Conservation (phyloP, 306 rosid genomes). For the Morella rubra region DNA sequence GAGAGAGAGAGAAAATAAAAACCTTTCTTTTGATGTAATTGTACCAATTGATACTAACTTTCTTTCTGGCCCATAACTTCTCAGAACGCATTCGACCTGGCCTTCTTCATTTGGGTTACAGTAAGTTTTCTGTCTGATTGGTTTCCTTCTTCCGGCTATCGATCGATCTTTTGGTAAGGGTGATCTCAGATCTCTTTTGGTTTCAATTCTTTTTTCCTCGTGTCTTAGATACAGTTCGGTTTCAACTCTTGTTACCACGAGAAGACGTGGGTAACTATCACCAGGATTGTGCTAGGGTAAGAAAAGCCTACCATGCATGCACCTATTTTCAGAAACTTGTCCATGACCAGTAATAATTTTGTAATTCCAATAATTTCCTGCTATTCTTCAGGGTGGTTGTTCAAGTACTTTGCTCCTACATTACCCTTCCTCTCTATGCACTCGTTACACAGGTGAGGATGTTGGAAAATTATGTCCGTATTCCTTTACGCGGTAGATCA, state of each 20-base stretch:
- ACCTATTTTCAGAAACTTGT: not conserved
- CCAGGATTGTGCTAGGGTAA: conserved; percentile 35
- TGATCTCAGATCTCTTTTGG: too few relatives aligned
- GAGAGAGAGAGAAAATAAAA: too few relatives aligned
- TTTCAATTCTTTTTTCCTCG: not conserved
- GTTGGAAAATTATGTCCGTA: not conserved
- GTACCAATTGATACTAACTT: not conserved
- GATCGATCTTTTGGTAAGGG: too few relatives aligned
- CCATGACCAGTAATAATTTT: too few relatives aligned
- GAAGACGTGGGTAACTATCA: not conserved
- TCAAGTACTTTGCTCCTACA: conserved; percentile 44
- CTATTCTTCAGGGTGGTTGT: conserved; percentile 23
- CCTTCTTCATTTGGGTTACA: conserved; percentile 38
- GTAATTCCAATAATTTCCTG: not conserved
- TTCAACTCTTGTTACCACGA: conserved; percentile 40
- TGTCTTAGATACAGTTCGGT: conserved; percentile 28
- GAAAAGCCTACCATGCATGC: not conserved
- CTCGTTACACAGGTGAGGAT: conserved; percentile 42
- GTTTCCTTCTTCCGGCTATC: not conserved
- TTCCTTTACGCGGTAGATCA: not conserved
- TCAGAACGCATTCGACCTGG: conserved; percentile 42
- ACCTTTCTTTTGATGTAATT: too few relatives aligned
- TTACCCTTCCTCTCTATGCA: conserved; percentile 47
- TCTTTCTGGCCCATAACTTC: not conserved
- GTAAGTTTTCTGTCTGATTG: conserved; percentile 23